Conservation (phyloP, 169 alveolate species). For the Pseudocohnilembus persalinus region DNA sequence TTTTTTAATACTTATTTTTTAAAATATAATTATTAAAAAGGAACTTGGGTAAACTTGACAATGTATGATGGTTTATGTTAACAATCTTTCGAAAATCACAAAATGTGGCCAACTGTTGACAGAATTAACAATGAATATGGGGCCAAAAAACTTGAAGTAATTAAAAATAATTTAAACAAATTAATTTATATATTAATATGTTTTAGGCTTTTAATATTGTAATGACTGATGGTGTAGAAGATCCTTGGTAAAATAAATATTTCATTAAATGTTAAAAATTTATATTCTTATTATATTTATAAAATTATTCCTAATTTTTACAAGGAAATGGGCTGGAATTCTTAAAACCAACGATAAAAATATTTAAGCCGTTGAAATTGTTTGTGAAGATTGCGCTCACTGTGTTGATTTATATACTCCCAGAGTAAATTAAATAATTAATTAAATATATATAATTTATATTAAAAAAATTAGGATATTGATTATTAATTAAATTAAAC, state of each 20-base stretch:
- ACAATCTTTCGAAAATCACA: background rate
- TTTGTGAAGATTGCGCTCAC: conserved; percentile 43
- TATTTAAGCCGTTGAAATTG: conserved; percentile 9
- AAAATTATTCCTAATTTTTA: too few relatives aligned
- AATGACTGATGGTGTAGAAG: conserved; percentile 24
- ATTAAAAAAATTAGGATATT: too few relatives aligned
- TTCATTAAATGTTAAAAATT: too few relatives aligned
- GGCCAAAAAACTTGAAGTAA: background rate
- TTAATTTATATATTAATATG: too few relatives aligned
- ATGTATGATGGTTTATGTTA: conserved; percentile 8
- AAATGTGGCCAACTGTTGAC: background rate
- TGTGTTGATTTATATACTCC: conserved; percentile 48
- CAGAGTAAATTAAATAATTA: background rate
- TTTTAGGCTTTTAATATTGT: conserved; percentile 8
- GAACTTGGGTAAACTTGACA: background rate
- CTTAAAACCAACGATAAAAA: background rate
- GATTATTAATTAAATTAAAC: background rate
- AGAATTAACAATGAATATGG: conserved; percentile 11
- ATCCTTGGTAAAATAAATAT: too few relatives aligned
- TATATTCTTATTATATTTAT: too few relatives aligned
- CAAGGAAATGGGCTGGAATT: conserved; percentile 6
- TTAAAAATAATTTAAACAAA: background rate
- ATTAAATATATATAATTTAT: too few relatives aligned
- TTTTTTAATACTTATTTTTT: too few relatives aligned
- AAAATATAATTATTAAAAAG: background rate